phyloP scores from a whole-genome alignment of 371 early-diverging fungal species.

The Mortierella sp. region DNA sequence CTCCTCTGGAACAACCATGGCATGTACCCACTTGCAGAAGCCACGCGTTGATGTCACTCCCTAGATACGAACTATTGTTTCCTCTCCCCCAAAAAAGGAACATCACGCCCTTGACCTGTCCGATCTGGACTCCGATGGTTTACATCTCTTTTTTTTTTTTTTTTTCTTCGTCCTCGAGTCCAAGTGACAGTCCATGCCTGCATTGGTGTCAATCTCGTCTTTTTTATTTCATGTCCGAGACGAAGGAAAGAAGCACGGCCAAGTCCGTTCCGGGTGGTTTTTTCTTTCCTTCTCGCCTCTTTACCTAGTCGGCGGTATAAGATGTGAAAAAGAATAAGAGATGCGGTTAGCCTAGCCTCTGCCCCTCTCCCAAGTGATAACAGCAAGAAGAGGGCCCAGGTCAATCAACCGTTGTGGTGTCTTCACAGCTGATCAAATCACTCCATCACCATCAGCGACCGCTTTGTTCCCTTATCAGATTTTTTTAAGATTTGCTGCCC shows the following conservation, averaged over 20 bases:
- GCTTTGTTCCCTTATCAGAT: slow-evolving; percentile 1
- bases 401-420: background rate
- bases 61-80: background rate
- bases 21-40: background rate
- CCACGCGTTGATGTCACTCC: background rate
- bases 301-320: slow-evolving; percentile 2
- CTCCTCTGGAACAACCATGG: background rate
- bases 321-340: background rate
- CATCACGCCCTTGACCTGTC: background rate
- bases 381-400: background rate
- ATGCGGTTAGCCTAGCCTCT: background rate
- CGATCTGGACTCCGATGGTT: slow-evolving; percentile 1
- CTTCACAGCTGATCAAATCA: too few species aligned
- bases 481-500: background rate
- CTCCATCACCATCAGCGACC: background rate
- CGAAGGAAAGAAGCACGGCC: background rate
- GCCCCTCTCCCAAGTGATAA: background rate
- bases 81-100: background rate
- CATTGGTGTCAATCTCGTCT: background rate
- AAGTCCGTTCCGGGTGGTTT: background rate
- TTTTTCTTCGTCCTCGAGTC: background rate
- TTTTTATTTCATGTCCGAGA: slow-evolving; percentile 5
- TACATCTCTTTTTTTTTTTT: background rate
- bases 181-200: background rate
- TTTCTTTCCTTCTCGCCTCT: background rate